Percentiles rank a stretch among this genome's conserved stretches.
These are phyloP conservation scores for Fusarium domesticum DNA, from an alignment of 2,329 filamentous ascomycete genomes.

Conservation along the genomic window DNA sequence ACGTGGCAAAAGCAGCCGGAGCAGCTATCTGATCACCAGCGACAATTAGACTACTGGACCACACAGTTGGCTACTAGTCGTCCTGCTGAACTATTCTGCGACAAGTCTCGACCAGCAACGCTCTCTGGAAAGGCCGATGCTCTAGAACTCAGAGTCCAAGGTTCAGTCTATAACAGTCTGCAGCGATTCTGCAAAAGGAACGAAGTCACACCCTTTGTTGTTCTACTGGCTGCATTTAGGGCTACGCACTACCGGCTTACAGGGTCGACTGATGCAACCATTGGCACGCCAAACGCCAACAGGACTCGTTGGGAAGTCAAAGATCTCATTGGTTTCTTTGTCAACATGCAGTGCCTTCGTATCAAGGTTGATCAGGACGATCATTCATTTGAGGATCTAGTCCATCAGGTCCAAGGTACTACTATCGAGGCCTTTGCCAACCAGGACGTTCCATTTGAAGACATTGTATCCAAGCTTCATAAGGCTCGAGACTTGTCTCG, in stretches of 20 bases:
- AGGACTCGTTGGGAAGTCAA: slow-evolving; percentile 13
- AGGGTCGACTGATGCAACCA: slow-evolving; percentile 16
- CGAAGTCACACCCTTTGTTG: slow-evolving; percentile 6
- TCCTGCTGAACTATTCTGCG: slow-evolving; percentile 10
- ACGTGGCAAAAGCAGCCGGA: slow-evolving; percentile 26
- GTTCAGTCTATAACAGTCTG: slow-evolving; percentile 2
- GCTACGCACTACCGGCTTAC: slow-evolving; percentile 26
- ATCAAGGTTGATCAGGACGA: slow-evolving; percentile 11
- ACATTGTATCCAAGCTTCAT: slow-evolving; percentile 13
- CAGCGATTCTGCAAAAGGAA: slow-evolving; percentile 9
- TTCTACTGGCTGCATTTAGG: slow-evolving; percentile 22
- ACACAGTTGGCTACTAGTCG: slow-evolving; percentile 1
- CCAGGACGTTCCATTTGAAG: slow-evolving; percentile 26
- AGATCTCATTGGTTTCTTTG: slow-evolving; percentile 22
- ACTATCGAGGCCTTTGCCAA: slow-evolving; percentile 14
- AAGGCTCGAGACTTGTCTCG: slow-evolving; percentile 10
- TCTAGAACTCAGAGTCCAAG: slow-evolving; percentile 6
- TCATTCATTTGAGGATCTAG: slow-evolving; percentile 15
- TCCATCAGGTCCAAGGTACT: slow-evolving; percentile 14
- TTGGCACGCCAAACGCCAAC: slow-evolving; percentile 21
- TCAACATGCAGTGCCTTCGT: slow-evolving; percentile 24
- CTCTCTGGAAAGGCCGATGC: slow-evolving; percentile 10
- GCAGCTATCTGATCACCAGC: slow-evolving; percentile 18
- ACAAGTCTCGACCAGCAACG: slow-evolving; percentile 6
- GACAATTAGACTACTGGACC: slow-evolving; percentile 4